Conservation (phyloP, 164 flowering plant genomes). For the Sextonia rubra region DNA sequence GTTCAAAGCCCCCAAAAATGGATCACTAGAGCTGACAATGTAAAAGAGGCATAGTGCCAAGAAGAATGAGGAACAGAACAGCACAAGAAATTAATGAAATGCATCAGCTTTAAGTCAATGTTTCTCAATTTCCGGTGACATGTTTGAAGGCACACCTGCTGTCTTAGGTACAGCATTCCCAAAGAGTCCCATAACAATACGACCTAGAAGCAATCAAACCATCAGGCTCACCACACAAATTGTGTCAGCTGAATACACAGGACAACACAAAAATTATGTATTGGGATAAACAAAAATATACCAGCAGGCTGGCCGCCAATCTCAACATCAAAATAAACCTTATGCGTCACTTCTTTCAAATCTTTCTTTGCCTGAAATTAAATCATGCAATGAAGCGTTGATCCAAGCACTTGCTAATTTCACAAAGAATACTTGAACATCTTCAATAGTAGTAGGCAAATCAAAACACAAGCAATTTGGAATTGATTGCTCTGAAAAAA, state of each 20-base stretch:
- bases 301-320: conserved; percentile 85
- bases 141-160: conserved; percentile 33
- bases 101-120: background rate
- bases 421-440: too few species aligned
- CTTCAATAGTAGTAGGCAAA: background rate
- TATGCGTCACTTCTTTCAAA: conserved; percentile 68
- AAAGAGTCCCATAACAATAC: conserved; percentile 79
- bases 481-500: background rate
- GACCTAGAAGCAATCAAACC: conserved; percentile 43
- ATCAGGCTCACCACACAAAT: too few species aligned
- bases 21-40: background rate
- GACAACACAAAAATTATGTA: background rate
- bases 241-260: background rate
- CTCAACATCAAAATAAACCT: conserved; percentile 81
- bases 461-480: background rate
- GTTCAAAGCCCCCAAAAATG: background rate
- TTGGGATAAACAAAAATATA: conserved; percentile 22
- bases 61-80: background rate
- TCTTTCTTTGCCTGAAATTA: conserved; percentile 50
- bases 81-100: too few species aligned
- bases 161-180: conserved; percentile 90
- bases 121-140: too few species aligned
- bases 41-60: background rate
- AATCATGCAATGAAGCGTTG: background rate
- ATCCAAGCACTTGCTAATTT: too few species aligned